Percentiles rank a stretch among this genome's conserved stretches.
Evolutionary conservation across 1,139 yeast genomes (phyloP).

Genomic region (Candida sojae): DNA sequence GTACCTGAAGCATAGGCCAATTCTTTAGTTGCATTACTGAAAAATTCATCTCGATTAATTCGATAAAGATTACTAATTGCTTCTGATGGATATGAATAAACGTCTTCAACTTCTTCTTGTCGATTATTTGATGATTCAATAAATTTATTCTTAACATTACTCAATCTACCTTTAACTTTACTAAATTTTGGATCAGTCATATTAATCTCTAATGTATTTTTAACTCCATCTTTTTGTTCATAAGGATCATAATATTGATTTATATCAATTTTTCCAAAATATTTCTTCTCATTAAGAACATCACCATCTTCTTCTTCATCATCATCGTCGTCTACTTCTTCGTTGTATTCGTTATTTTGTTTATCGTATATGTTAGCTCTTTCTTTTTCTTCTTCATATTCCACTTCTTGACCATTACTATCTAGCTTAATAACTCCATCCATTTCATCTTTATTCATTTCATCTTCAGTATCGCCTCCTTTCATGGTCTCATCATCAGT

Average conservation of each 20-base stretch:
- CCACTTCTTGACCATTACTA: background rate
- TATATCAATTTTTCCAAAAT: constrained; percentile 13
- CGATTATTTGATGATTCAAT: constrained; percentile 2
- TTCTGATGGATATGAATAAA: constrained; percentile 9
- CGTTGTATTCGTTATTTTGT: background rate
- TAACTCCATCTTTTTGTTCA: constrained; percentile 4
- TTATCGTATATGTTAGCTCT: constrained; percentile 1
- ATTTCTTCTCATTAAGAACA: constrained; percentile 3
- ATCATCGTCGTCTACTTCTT: background rate
- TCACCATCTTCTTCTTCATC: constrained; percentile 4
- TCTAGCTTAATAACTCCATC: background rate
- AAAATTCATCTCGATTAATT: constrained; percentile 10
- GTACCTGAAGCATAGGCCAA: constrained; percentile 25
- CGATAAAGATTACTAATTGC: constrained; percentile 5
- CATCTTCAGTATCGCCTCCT: background rate
- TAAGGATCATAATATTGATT: constrained; percentile 11
- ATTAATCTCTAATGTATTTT: constrained; percentile 9
- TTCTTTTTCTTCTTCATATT: constrained; percentile 2
- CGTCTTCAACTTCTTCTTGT: constrained; percentile 8
- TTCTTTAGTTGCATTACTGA: constrained; percentile 19
- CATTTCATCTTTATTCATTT: background rate
- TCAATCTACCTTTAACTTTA: constrained; percentile 10
- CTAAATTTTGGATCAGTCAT: constrained; percentile 7
- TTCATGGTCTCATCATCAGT: background rate
- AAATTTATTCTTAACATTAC: constrained; percentile 16